phyloP scores from a whole-genome alignment of 75 land plant species.

The Pseudotsuga menziesii region DNA sequence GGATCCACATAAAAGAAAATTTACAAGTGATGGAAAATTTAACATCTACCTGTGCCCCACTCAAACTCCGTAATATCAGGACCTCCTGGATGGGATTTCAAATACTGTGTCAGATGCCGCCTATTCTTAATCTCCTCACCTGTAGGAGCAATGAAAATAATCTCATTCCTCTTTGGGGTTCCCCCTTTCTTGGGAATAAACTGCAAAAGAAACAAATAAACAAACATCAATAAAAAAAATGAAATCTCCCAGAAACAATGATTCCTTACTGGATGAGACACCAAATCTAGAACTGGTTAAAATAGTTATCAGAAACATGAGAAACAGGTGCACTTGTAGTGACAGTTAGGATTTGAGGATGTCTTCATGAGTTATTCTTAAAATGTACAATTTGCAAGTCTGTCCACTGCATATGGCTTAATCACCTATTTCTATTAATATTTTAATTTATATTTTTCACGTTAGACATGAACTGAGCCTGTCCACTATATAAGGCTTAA shows the following conservation, averaged over 20 bases:
- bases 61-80: conserved; percentile 64
- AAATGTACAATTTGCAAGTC: too few species aligned
- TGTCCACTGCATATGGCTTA: too few species aligned
- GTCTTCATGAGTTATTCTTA: too few species aligned
- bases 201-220: conserved; percentile 17
- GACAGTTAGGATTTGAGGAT: too few species aligned
- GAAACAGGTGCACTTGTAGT: too few species aligned
- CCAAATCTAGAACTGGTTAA: too few species aligned
- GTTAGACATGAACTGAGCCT: too few species aligned
- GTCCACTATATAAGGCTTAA: too few species aligned
- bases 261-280: not conserved
- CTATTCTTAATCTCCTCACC: conserved; percentile 79
- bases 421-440: too few species aligned
- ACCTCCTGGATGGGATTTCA: conserved; percentile 66
- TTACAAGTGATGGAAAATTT: not conserved
- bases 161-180: conserved; percentile 57
- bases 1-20: not conserved
- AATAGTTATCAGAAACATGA: too few species aligned
- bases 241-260: not conserved
- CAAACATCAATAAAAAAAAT: conserved; percentile 8
- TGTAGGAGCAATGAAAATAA: conserved; percentile 59
- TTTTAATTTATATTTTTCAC: too few species aligned
- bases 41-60: conserved; percentile 54
- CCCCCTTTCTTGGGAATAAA: conserved; percentile 38
- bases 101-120: conserved; percentile 65